Evolutionary conservation across 768 basidiomycete genomes (phyloP), one percentile per base, ranked within the genome.

Genomic region (Tulasnella sp.): DNA sequence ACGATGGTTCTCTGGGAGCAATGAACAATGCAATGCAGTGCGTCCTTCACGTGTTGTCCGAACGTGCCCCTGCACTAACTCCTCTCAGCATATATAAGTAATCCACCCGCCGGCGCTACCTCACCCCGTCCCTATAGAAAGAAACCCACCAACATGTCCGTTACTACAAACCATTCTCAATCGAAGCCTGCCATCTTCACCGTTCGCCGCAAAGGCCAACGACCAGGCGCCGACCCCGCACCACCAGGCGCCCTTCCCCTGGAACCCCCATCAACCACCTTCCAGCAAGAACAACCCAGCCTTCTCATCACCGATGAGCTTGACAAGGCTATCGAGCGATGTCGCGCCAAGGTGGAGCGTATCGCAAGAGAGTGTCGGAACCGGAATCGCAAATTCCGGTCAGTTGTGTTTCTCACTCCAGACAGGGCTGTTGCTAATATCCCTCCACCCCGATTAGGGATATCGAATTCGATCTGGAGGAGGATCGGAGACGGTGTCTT

Each of bases 341-440:
- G 76, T 59, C 71, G 71, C 58, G 65, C 68, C 3, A 73, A 68
- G 52, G 78, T 80, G 7, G 66, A 67, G 12, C 65, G 67, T 11
- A 78, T 79, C 40, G 71, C 74, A 0, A 68, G 63, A 17, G 69
- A 75, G 21, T 80, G 79, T 54, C 65, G 73, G 41, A 65, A 64
- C 2, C 73, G 71, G 58, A 80, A 80, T 61, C 65, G 75, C 35
- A 75, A 74, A 59, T 78, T 77, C 64, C 67, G 78, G 77, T 78
- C 56, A 19, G 71, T 58, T 49, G n/a, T n/a, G 4, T 4, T 17
- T 11, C 17, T 49, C 7, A 32, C 42, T 9, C 40, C 34, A 29
- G 8, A 5, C 23, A 43, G n/a, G n/a, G n/a, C n/a, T n/a, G n/a
- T n/a, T n/a, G n/a, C 25, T 17, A 57, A 57, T 29, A 27, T 8